Base-by-base conservation (phyloP, 225 moss, liverwort and hornwort species). In the Bryum argenteum region DNA sequence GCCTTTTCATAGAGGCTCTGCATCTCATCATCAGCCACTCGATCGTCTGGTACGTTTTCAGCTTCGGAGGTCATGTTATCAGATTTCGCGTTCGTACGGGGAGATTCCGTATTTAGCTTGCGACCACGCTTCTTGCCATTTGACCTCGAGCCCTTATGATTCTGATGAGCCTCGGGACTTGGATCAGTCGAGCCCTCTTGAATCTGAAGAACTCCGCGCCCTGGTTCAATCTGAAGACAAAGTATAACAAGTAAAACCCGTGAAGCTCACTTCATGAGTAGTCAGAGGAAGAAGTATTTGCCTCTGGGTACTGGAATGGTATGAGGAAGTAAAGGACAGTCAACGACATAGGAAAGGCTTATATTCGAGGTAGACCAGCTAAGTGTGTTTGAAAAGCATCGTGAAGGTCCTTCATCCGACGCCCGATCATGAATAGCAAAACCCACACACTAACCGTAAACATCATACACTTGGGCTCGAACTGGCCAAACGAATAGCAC, bases 1-100 rank as follows among this genome's bases (percentile, higher is more conserved):
- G 39, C 76, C 69, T 54, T 63, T 23, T 77, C 48, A 4, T 77
- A 77, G 24, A 56, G 70, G 48, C 2, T 45, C 70, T 64, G 56
- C 8, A 48, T 6, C 38, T 2, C 17, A 38, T 28, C 53, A 14
- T 24, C 24, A 22, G 56, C 15, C 18, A 48, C 16, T 17, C 11
- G 58, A 13, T 38, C 58, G 8, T 54, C 55, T 44, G 45, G 22
- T 18, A 21, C 24, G 22, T 55, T 56, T 8, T 23, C 40, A 56
- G 65, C 19, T 59, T 41, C 28, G 50, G 58, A 33, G 19, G 17
- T 21, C 44, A 9, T 66, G 9, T 53, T 52, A 33, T 33, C 7
- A n/a, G 4, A 26, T 28, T 52, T 20, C 7, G 65, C 23, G 28
- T 42, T 28, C 59, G 41, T 51, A 28, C 15, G 50, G 51, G 44